Percentiles rank a stretch among this genome's conserved stretches.
Conservation (phyloP, 345 rosid species). For the Limnanthes douglasii region DNA sequence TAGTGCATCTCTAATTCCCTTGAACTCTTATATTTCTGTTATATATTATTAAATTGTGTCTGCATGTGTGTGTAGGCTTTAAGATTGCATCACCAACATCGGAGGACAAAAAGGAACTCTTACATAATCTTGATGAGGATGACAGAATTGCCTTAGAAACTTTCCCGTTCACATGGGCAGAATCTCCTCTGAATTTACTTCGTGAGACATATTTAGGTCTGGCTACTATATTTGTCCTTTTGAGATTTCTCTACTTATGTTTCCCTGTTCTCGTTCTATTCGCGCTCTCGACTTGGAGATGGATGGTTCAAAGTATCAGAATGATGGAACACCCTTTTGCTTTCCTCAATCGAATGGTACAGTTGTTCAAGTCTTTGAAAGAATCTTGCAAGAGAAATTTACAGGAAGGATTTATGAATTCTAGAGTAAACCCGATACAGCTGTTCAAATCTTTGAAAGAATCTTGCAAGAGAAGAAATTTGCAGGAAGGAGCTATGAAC, state of each 20-base stretch:
- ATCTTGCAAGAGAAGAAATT: constrained; percentile 58
- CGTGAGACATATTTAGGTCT: constrained; percentile 63
- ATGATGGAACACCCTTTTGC: constrained; percentile 38
- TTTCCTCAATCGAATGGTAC: constrained; percentile 28
- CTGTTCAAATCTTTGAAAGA: constrained; percentile 30
- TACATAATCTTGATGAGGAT: constrained; percentile 29
- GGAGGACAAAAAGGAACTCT: constrained; percentile 13
- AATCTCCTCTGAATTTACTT: constrained; percentile 68
- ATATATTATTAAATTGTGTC: no score
- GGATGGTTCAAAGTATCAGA: constrained; percentile 22
- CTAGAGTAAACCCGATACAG: constrained; percentile 35
- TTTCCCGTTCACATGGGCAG: constrained; percentile 86
- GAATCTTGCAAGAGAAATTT: constrained; percentile 57
- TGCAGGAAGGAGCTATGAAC: constrained; percentile 73
- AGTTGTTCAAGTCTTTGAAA: constrained; percentile 25
- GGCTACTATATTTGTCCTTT: constrained; percentile 51
- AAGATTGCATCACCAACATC: constrained; percentile 13
- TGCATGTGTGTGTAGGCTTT: constrained; percentile 6
- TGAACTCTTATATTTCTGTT: no score
- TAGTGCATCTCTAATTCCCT: no score
- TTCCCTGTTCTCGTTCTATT: constrained; percentile 28
- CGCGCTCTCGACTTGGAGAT: constrained; percentile 26
- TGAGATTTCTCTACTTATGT: constrained; percentile 37
- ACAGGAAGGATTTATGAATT: constrained; percentile 61
- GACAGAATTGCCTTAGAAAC: constrained; percentile 32